These are phyloP conservation scores for Haplosporangium sp. DNA, from an alignment of 371 early-diverging fungal species.

Conservation along the genomic window DNA sequence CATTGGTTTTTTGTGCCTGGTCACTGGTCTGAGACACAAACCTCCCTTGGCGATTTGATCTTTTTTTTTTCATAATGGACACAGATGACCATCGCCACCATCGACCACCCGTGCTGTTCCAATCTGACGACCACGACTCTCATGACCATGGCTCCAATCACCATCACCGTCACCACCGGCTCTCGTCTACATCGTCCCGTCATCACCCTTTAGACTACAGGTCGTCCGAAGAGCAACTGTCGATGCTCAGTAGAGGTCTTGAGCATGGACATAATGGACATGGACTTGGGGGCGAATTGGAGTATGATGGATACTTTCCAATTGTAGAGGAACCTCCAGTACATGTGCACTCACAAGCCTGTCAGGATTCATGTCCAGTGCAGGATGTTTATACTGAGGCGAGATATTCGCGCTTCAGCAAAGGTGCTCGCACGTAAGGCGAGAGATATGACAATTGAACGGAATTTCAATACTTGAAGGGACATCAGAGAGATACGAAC, in stretches of 20 bases:
- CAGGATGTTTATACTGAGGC: constrained; percentile 51
- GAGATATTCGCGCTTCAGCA: constrained; percentile 37
- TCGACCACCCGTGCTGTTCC: constrained; percentile 45
- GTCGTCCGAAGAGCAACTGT: constrained; percentile 2
- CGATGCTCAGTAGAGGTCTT: too few relatives aligned
- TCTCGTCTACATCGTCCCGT: neutral
- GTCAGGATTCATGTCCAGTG: constrained; percentile 48
- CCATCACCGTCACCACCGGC: neutral
- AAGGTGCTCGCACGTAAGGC: constrained; percentile 50
- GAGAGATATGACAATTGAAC: too few relatives aligned
- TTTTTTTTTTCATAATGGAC: constrained; percentile 1
- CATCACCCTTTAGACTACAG: constrained; percentile 9
- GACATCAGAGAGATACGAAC: too few relatives aligned
- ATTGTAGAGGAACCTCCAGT: constrained; percentile 13
- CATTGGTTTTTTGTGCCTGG: too few relatives aligned
- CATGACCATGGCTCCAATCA: constrained; percentile 1
- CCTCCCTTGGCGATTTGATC: too few relatives aligned
- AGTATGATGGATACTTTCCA: neutral
- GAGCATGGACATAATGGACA: neutral
- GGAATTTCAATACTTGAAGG: too few relatives aligned
- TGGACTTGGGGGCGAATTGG: neutral
- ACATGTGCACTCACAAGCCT: constrained; percentile 44
- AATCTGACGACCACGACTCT: constrained; percentile 35
- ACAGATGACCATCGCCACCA: constrained; percentile 24
- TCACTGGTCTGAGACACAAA: too few relatives aligned